Base-by-base conservation (phyloP, 495 filamentous ascomycete genomes). In the Penicillium atrosanguineum region DNA sequence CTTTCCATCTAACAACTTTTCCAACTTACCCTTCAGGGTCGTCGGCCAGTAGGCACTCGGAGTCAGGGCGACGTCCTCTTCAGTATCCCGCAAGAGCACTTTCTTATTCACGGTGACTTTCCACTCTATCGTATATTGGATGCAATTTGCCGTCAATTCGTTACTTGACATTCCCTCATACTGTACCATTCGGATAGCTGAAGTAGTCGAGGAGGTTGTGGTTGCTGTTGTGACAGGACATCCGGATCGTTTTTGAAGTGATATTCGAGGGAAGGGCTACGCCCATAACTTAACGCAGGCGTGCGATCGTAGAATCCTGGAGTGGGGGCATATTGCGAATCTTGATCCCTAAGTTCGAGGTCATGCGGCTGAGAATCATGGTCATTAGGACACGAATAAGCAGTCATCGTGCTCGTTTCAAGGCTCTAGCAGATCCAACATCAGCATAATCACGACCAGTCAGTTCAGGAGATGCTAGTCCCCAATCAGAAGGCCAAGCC, bases 61-160 rank as follows among this genome's bases (percentile, higher is more conserved):
- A 50, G 50, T 52, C 20, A 66, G 26, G 6, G 55, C 57, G 38
- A 68, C 11, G 23, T 66, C 52, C 50, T 51, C 50, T 52, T 69
- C 63, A 16, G 60, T 72, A 20, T 69, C 66, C 38, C 48, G 53
- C 11, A 39, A 48, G 2, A 70, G 40, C 21, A 48, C 44, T 48
- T 55, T 56, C 4, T 67, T 67, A 39, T 69, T 69, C 15, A 73
- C 39, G 5, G 25, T 54, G 6, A 69, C 51, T 55, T 69, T 70
- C 65, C 59, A 72, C 34, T 70, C 66, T 44, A 71, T 72, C n/a
- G 53, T 62, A 52, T 72, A 70, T 38, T 65, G 55, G 53, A 70
- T 59, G 23, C 31, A 68, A 53, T 6, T 64, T 49, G 61, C 63
- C 39, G 49, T 46, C 36, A 63, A 38, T 50, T 69, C 59, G 51